Evolutionary conservation across 1,284 basidiomycete species (phyloP).

Genomic region (Fomes fomentarius): DNA sequence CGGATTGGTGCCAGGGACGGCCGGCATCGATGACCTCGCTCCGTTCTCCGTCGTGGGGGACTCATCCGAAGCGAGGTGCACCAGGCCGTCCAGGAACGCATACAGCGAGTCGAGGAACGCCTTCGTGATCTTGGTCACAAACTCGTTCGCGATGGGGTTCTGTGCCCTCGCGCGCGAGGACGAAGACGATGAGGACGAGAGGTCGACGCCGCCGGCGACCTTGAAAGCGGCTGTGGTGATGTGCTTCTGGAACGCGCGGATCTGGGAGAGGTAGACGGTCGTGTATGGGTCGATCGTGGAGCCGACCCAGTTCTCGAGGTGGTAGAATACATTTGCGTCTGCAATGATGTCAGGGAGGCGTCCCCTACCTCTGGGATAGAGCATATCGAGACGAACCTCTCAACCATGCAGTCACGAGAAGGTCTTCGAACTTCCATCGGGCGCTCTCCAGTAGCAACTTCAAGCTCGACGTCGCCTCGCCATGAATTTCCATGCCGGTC

Average conservation of each 20-base stretch:
- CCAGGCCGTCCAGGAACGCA: slow-evolving; percentile 88
- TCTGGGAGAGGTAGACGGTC: slow-evolving; percentile 71
- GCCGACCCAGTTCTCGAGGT: slow-evolving; percentile 85
- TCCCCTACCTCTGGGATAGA: background rate
- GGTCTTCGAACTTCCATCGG: slow-evolving; percentile 88
- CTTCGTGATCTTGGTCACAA: slow-evolving; percentile 77
- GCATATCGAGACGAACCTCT: slow-evolving; percentile 55
- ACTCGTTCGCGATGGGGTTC: slow-evolving; percentile 57
- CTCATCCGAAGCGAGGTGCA: slow-evolving; percentile 81
- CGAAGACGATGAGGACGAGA: slow-evolving; percentile 43
- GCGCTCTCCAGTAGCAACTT: slow-evolving; percentile 80
- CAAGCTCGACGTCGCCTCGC: slow-evolving; percentile 70
- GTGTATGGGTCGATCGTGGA: slow-evolving; percentile 59
- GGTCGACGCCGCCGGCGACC: slow-evolving; percentile 80
- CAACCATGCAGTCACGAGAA: slow-evolving; percentile 81
- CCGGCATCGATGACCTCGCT: slow-evolving; percentile 39
- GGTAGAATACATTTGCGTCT: slow-evolving; percentile 88
- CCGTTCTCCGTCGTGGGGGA: slow-evolving; percentile 51
- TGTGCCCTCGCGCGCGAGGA: slow-evolving; percentile 58
- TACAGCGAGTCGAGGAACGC: slow-evolving; percentile 90
- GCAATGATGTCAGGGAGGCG: background rate
- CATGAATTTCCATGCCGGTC: slow-evolving; percentile 78
- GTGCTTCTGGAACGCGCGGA: slow-evolving; percentile 86
- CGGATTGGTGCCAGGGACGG: slow-evolving; percentile 44
- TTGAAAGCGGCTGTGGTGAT: slow-evolving; percentile 82